Evolutionary conservation across 257 asterid species (phyloP).

Genomic region (Linaria vulgaris): DNA sequence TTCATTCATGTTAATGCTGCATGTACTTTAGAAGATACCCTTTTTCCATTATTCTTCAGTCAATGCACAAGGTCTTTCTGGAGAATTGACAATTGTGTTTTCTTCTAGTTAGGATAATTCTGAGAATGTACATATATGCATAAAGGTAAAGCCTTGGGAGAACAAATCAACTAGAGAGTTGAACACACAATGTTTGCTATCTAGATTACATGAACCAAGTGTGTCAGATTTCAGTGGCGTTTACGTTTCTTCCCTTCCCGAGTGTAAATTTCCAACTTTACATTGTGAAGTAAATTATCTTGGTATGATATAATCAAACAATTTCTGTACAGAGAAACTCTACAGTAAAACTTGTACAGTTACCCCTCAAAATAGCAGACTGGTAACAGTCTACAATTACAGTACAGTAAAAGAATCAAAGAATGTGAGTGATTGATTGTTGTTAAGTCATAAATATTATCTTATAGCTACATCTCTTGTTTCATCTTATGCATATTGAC

Average conservation of each 20-base stretch:
- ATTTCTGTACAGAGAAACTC: not conserved
- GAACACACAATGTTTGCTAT: not conserved
- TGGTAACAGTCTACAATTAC: not conserved
- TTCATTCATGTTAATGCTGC: not conserved
- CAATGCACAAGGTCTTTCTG: constrained; percentile 2
- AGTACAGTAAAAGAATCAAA: constrained; percentile 2
- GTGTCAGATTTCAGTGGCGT: too few relatives aligned
- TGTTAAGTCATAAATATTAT: not conserved
- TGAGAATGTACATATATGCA: not conserved
- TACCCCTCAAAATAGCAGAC: not conserved
- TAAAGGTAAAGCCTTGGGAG: not conserved
- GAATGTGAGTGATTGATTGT: not conserved
- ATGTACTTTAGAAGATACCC: not conserved
- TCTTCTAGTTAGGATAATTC: not conserved
- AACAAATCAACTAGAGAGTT: not conserved
- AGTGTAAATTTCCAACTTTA: not conserved
- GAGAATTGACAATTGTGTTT: not conserved
- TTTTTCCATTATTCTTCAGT: not conserved
- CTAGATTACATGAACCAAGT: not conserved
- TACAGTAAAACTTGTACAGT: too few relatives aligned
- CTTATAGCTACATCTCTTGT: not conserved
- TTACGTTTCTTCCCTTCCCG: not conserved
- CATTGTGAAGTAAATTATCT: not conserved
- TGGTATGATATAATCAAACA: not conserved
- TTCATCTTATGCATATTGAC: not conserved